Evolutionary conservation across 2,329 filamentous ascomycete species (phyloP).

Genomic region (Fusarium nanum): DNA sequence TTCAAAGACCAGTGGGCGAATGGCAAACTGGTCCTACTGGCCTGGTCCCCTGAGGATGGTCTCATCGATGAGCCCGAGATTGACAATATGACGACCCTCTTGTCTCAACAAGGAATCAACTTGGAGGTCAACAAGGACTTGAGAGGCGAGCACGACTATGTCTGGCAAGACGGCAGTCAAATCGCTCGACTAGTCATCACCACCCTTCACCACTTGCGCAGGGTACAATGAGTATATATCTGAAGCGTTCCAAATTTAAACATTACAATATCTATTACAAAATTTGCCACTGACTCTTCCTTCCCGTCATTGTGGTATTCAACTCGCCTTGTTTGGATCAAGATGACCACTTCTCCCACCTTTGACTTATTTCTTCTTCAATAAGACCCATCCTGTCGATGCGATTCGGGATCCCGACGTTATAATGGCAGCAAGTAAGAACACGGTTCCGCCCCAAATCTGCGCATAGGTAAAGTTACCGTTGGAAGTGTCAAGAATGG

Average conservation of each 20-base stretch:
- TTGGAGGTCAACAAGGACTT: constrained; percentile 56
- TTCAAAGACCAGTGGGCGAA: constrained; percentile 56
- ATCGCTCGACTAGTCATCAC: constrained; percentile 61
- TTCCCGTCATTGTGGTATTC: neutral
- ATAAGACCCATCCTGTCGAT: constrained; percentile 52
- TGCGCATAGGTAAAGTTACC: constrained; percentile 57
- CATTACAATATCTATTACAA: constrained; percentile 19
- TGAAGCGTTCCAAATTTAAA: constrained; percentile 16
- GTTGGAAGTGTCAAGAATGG: constrained; percentile 45
- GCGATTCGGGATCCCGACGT: constrained; percentile 51
- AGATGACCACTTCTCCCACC: neutral
- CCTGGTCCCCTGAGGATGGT: constrained; percentile 60
- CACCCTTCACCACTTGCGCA: constrained; percentile 40
- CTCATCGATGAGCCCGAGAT: constrained; percentile 69
- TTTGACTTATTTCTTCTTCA: constrained; percentile 48
- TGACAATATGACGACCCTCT: constrained; percentile 63
- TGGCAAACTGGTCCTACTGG: constrained; percentile 54
- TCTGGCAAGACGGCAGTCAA: constrained; percentile 70
- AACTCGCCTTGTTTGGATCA: neutral
- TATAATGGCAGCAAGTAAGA: constrained; percentile 50
- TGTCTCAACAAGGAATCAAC: constrained; percentile 55
- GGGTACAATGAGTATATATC: neutral
- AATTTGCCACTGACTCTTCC: neutral
- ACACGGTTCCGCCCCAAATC: constrained; percentile 59
- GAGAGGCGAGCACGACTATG: constrained; percentile 70